Conservation (phyloP, 2,329 filamentous ascomycete species). For the Aspergillus ochraceus region DNA sequence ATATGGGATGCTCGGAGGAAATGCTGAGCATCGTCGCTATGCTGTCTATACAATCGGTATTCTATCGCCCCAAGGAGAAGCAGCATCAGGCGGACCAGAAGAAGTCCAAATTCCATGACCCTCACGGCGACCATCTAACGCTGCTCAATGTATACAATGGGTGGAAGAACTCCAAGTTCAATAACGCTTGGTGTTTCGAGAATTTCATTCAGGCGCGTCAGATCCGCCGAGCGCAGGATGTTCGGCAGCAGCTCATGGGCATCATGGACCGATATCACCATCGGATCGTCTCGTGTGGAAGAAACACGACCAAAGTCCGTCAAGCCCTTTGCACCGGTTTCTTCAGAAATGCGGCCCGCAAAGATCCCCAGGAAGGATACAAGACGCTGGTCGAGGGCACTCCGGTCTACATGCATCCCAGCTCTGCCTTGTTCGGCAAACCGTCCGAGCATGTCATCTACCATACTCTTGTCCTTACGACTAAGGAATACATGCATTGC, state of each 20-base stretch:
- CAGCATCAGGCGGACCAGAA: slow-evolving; percentile 95
- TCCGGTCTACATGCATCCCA: slow-evolving; percentile 91
- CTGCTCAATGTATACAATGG: slow-evolving; percentile 94
- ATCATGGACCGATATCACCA: slow-evolving; percentile 94
- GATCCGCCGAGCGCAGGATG: slow-evolving; percentile 87
- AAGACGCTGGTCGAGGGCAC: slow-evolving; percentile 96
- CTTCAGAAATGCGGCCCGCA: slow-evolving; percentile 92
- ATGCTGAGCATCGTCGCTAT: slow-evolving; percentile 92
- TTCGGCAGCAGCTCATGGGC: slow-evolving; percentile 84
- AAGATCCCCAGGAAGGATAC: slow-evolving; percentile 95
- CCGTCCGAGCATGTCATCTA: slow-evolving; percentile 96
- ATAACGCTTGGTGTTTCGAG: slow-evolving; percentile 91
- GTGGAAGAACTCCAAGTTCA: slow-evolving; percentile 86
- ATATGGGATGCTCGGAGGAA: slow-evolving; percentile 88
- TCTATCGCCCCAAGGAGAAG: slow-evolving; percentile 97
- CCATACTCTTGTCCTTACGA: slow-evolving; percentile 57
- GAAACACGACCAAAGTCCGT: slow-evolving; percentile 82
- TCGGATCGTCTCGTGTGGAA: slow-evolving; percentile 77
- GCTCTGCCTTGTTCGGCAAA: slow-evolving; percentile 89
- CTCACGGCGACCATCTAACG: slow-evolving; percentile 89
- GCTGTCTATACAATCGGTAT: slow-evolving; percentile 82
- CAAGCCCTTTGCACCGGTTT: slow-evolving; percentile 90
- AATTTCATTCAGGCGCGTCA: slow-evolving; percentile 94
- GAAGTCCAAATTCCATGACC: slow-evolving; percentile 96
- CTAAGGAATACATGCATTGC: slow-evolving; percentile 97